Evolutionary conservation across 352 stramenopile species (phyloP).

Genomic region (Phytophthora hibernalis): DNA sequence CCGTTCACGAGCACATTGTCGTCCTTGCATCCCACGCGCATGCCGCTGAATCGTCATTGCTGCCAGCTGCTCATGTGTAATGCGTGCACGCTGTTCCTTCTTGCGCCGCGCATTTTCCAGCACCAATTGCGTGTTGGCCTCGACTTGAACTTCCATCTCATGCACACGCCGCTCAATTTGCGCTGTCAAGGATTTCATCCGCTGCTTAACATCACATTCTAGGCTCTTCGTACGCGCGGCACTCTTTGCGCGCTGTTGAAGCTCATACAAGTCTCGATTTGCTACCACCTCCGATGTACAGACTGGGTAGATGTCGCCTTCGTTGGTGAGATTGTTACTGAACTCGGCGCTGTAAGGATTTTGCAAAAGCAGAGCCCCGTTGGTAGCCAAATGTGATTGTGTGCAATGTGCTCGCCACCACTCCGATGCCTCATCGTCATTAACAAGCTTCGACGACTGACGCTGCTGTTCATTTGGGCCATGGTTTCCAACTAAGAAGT

Average conservation of each 20-base stretch:
- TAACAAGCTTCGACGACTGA: constrained; percentile 14
- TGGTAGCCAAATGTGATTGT: constrained; percentile 47
- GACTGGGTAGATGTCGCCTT: constrained; percentile 36
- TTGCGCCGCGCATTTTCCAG: constrained; percentile 35
- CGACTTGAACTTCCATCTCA: constrained; percentile 64
- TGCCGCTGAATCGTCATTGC: constrained; percentile 59
- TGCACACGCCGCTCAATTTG: constrained; percentile 46
- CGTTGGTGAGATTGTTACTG: constrained; percentile 31
- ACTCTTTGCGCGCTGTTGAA: constrained; percentile 37
- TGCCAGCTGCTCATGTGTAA: constrained; percentile 50
- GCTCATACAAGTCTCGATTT: constrained; percentile 53
- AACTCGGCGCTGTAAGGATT: constrained; percentile 22
- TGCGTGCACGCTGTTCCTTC: constrained; percentile 39
- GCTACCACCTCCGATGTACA: constrained; percentile 58
- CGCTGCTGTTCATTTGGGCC: background rate
- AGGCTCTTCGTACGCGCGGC: constrained; percentile 17
- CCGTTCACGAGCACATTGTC: constrained; percentile 49
- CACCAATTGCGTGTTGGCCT: constrained; percentile 66
- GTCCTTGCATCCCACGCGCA: constrained; percentile 51
- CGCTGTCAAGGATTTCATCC: constrained; percentile 25
- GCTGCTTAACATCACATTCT: constrained; percentile 32
- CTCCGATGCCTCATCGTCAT: constrained; percentile 48
- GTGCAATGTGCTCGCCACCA: constrained; percentile 73
- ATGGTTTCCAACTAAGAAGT: constrained; percentile 41
- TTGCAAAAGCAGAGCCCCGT: constrained; percentile 13